Base-by-base conservation (phyloP, 305 asterid species). In the Rubia balearica region DNA sequence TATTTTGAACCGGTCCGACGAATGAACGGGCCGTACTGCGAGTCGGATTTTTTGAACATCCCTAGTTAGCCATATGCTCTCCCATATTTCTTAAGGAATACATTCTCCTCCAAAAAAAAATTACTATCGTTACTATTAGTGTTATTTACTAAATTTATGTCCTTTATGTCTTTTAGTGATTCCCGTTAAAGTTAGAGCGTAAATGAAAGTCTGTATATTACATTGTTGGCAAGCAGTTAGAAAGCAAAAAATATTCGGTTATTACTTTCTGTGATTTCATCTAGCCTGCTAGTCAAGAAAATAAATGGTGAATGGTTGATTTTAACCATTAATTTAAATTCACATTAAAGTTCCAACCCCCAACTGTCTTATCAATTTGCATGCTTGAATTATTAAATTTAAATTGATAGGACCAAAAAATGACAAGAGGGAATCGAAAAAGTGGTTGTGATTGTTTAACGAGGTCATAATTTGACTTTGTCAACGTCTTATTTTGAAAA, bases 211-310 rank as follows among this genome's bases (percentile, higher is more conserved):
- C 1, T 24, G 24, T 0, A 17, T 14, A 48, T 5, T 49, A 41
- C 8, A 56, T 56, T 56, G 62, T 56, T 56, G 62, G 62, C 62
- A 56, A 56, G 62, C 62, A 22, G 62, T 7, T 56, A 21, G 62
- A 19, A 19, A 49, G 57, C 57, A 49, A 49, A 49, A 17, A 6
- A 46, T 5, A 5, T 5, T n/a, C n/a, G n/a, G n/a, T n/a, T n/a
- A 45, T 45, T 45, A 9, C 10, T 9, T 10, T 45, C 3, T 45
- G 19, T 16, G 57, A n/a, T 56, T 56, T 56, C 33, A 56, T n/a
- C 33, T 21, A 6, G 62, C 33, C 61, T 56, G 3, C 19, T 56
- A 2, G 61, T 21, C 62, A 56, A 56, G 13, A 56, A 56, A 56
- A 0, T 14, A 56, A 56, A 46, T 4, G 9, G 62, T 56, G 27